These are phyloP conservation scores for Saksenaea vasiformis DNA, from an alignment of 371 early-diverging fungal genomes.

Conservation along the genomic window DNA sequence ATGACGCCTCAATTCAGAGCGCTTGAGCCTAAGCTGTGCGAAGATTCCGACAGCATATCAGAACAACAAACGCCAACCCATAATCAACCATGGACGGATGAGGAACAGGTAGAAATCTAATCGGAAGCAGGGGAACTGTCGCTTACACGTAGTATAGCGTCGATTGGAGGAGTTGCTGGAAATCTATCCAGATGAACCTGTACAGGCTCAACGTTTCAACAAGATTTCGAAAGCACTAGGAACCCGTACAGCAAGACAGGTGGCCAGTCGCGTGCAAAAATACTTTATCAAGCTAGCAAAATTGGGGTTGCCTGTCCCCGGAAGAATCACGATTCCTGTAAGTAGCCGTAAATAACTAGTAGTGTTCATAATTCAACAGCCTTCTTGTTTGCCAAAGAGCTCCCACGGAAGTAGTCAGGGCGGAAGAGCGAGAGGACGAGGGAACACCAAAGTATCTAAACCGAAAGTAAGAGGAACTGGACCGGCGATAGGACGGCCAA, in stretches of 20 bases:
- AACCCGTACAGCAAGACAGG: constrained; percentile 63
- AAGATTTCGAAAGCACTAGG: constrained; percentile 65
- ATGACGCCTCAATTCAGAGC: not conserved
- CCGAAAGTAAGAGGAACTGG: constrained; percentile 7
- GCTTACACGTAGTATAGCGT: constrained; percentile 19
- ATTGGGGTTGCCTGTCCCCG: constrained; percentile 64
- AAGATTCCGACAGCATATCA: not conserved
- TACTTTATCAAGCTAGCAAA: constrained; percentile 70
- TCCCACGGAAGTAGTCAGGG: constrained; percentile 8
- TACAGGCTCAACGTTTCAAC: constrained; percentile 63
- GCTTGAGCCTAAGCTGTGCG: not conserved
- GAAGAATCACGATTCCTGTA: constrained; percentile 56
- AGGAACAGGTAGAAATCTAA: constrained; percentile 51
- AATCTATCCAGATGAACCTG: constrained; percentile 64
- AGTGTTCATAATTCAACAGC: constrained; percentile 15
- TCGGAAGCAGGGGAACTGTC: not conserved
- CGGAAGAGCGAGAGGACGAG: constrained; percentile 12
- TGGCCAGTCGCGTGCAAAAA: constrained; percentile 68
- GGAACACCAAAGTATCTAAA: constrained; percentile 14
- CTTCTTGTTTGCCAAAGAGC: constrained; percentile 35
- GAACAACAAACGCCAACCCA: constrained; percentile 41
- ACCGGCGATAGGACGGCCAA: not conserved
- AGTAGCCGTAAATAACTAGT: constrained; percentile 1
- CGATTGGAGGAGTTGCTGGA: constrained; percentile 57
- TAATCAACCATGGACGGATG: constrained; percentile 68